A percentile compares a stretch with the other conserved stretches of the same genome.
These are phyloP conservation scores for Rhizopogon vulgaris DNA, from an alignment of 768 basidiomycete genomes.

Conservation along the genomic window DNA sequence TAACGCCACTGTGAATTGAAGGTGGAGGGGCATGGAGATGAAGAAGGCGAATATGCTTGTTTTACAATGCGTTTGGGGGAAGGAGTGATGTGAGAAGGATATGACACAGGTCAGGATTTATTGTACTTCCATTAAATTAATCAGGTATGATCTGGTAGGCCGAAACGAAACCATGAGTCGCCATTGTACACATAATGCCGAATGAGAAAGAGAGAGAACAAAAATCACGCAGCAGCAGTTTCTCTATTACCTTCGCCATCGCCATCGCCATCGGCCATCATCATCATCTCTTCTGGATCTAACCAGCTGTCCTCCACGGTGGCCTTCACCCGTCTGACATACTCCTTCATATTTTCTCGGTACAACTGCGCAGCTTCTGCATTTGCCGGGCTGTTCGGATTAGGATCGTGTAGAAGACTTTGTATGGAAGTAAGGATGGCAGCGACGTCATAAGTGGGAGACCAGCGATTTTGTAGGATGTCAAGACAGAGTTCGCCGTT, in stretches of 20 bases:
- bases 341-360: slow-evolving; percentile 98
- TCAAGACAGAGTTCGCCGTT: slow-evolving; percentile 98
- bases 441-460: slow-evolving; percentile 97
- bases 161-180: not conserved
- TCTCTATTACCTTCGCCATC: not conserved
- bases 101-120: not conserved
- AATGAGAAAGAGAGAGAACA: not conserved
- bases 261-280: slow-evolving; percentile 32
- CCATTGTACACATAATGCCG: not conserved
- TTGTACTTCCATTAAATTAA: not conserved
- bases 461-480: slow-evolving; percentile 98
- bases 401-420: slow-evolving; percentile 93
- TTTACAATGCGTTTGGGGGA: too few relatives aligned
- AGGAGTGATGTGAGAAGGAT: too few relatives aligned
- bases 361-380: slow-evolving; percentile 97
- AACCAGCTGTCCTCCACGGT: slow-evolving; percentile 96
- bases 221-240: not conserved
- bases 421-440: slow-evolving; percentile 97
- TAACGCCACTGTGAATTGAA: too few relatives aligned
- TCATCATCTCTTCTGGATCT: slow-evolving; percentile 65
- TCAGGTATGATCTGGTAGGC: not conserved
- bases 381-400: slow-evolving; percentile 97
- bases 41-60: too few relatives aligned
- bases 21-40: too few relatives aligned
- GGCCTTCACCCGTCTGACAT: slow-evolving; percentile 84